Percentiles rank a stretch among this genome's conserved stretches.
Conservation (phyloP, 768 basidiomycete species). For the Leccinum sublutescens region DNA sequence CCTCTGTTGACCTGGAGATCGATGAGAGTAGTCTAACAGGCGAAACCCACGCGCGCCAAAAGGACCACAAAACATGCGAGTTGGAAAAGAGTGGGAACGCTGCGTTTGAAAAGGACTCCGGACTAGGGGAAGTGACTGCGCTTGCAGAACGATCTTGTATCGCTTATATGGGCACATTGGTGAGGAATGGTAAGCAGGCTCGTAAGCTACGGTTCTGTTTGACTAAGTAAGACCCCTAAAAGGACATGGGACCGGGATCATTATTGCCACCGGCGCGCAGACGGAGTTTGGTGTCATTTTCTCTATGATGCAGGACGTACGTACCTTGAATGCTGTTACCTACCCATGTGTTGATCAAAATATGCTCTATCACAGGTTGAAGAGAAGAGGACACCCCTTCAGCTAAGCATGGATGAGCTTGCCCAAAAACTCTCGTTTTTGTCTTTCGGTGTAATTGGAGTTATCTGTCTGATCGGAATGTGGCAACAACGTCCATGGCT, state of each 20-base stretch:
- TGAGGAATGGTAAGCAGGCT: constrained; percentile 67
- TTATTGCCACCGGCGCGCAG: constrained; percentile 79
- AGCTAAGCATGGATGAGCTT: constrained; percentile 94
- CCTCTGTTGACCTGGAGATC: constrained; percentile 85
- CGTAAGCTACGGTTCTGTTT: background rate
- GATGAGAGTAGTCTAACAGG: constrained; percentile 96
- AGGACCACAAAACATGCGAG: constrained; percentile 56
- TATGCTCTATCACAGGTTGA: constrained; percentile 46
- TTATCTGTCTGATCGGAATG: constrained; percentile 90
- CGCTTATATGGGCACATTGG: constrained; percentile 95
- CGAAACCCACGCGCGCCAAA: constrained; percentile 80
- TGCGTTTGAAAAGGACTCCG: constrained; percentile 28
- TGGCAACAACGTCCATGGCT: constrained; percentile 85
- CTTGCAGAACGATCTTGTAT: constrained; percentile 86
- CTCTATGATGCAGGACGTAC: constrained; percentile 95
- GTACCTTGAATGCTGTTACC: constrained; percentile 13
- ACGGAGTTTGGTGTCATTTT: constrained; percentile 98
- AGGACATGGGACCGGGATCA: constrained; percentile 84
- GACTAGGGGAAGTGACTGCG: constrained; percentile 43
- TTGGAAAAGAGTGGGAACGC: constrained; percentile 32
- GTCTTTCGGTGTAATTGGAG: constrained; percentile 92
- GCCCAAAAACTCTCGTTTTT: constrained; percentile 87
- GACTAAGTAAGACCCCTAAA: constrained; percentile 3
- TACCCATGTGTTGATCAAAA: background rate
- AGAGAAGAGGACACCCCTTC: constrained; percentile 89